These are phyloP conservation scores for Speleostelium caveatum DNA, from an alignment of 78 protist species.

Conservation along the genomic window DNA sequence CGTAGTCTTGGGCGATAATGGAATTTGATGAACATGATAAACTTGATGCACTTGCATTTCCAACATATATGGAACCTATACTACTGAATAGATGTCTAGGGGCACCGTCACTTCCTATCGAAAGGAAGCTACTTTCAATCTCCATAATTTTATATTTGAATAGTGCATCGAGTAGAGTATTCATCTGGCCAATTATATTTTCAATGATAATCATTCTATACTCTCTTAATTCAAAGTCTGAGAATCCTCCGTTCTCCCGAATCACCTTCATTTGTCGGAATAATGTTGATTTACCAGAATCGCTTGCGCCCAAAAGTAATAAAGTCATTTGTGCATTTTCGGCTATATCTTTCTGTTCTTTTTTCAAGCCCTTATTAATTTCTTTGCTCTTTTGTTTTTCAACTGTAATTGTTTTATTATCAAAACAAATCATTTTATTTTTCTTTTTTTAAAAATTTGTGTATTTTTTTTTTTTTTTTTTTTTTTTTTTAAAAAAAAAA, in stretches of 20 bases:
- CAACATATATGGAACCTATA: no score
- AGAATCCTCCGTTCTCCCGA: conserved; percentile 80
- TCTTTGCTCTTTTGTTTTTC: neutral
- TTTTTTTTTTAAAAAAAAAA: no score
- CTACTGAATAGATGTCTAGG: no score
- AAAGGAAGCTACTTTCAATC: neutral
- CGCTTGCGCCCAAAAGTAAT: conserved; percentile 51
- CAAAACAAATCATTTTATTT: neutral
- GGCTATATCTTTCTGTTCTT: neutral
- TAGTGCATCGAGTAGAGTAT: conserved; percentile 17
- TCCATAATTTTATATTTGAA: neutral
- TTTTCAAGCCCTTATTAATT: no score
- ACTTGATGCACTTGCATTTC: neutral
- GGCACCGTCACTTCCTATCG: neutral
- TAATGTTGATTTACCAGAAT: conserved; percentile 86
- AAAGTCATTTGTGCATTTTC: no score
- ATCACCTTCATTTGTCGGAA: conserved; percentile 89
- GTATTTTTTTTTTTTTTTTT: no score
- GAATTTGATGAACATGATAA: neutral
- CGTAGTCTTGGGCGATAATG: neutral
- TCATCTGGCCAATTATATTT: conserved; percentile 64
- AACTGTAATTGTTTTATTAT: neutral
- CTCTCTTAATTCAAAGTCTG: conserved; percentile 35
- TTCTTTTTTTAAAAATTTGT: no score
- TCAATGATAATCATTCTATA: conserved; percentile 35